A percentile compares a stretch with the other conserved stretches of the same genome.
Conservation (phyloP, 345 rosid genomes). For the Eucalyptus sp. region DNA sequence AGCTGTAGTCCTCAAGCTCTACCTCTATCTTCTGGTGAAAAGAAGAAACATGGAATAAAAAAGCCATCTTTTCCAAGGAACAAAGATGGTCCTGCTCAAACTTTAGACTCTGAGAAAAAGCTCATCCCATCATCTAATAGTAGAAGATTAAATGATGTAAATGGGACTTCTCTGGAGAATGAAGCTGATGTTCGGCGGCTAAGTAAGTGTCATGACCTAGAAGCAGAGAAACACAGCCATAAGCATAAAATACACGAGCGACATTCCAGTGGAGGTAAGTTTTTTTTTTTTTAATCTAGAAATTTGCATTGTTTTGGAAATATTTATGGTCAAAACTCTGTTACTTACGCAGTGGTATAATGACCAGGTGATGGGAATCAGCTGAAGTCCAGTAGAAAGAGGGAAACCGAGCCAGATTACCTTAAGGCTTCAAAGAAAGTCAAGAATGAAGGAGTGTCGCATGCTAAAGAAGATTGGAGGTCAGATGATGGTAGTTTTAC, state of each 20-base stretch:
- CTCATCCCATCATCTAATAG: conserved; percentile 16
- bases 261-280: conserved; percentile 60
- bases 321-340: not conserved
- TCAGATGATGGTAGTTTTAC: conserved; percentile 20
- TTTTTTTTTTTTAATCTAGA: not conserved
- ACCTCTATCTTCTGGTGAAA: conserved; percentile 14
- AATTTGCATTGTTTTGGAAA: not conserved
- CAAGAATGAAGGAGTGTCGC: conserved; percentile 30
- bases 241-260: conserved; percentile 33
- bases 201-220: conserved; percentile 22
- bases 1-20: conserved; percentile 1
- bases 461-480: conserved; percentile 32
- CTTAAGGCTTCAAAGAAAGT: conserved; percentile 52
- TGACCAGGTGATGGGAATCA: conserved; percentile 40
- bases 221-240: conserved; percentile 27
- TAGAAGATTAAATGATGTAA: conserved; percentile 29
- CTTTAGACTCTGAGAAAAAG: conserved; percentile 42
- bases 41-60: conserved; percentile 44
- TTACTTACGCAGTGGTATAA: not conserved
- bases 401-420: conserved; percentile 35
- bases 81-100: conserved; percentile 15
- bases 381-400: conserved; percentile 51
- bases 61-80: conserved; percentile 18
- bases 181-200: conserved; percentile 30
- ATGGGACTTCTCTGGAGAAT: conserved; percentile 19